phyloP scores from a whole-genome alignment of 495 filamentous ascomycete species.

The Durotheca rogersii region DNA sequence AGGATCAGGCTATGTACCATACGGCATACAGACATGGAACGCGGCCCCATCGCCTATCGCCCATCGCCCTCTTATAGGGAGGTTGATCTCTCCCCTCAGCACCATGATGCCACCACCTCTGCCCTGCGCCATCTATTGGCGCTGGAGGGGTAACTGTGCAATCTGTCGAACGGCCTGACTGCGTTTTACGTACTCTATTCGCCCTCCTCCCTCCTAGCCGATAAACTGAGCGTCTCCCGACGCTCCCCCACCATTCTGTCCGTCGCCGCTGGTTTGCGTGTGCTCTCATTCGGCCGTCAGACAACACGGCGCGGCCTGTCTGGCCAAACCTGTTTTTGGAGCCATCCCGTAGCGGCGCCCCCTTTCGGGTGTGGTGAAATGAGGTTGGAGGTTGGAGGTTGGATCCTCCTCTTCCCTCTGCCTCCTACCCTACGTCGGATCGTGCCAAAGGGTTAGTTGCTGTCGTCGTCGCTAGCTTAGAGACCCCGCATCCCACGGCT shows the following conservation, averaged over 20 bases:
- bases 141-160: constrained; percentile 16
- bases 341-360: constrained; percentile 11
- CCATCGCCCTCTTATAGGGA: constrained; percentile 7
- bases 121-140: constrained; percentile 17
- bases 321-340: constrained; percentile 3
- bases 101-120: constrained; percentile 7
- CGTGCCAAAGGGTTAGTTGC: too few relatives aligned
- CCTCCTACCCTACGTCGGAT: too few relatives aligned
- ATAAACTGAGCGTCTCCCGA: constrained; percentile 15
- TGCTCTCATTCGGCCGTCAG: constrained; percentile 18
- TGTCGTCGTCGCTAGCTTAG: constrained; percentile 12
- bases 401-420: constrained; percentile 8
- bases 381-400: too few relatives aligned
- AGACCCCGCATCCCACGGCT: constrained; percentile 24
- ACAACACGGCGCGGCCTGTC: constrained; percentile 14
- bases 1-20: too few relatives aligned
- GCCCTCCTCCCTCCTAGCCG: constrained; percentile 4
- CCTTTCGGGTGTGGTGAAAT: constrained; percentile 12
- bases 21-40: constrained; percentile 18
- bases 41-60: too few relatives aligned
- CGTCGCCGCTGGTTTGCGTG: constrained; percentile 21
- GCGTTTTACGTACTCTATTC: constrained; percentile 17
- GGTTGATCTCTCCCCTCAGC: constrained; percentile 19
- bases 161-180: constrained; percentile 6
- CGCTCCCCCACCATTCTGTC: constrained; percentile 6